Conservation (phyloP, 495 filamentous ascomycete species). For the Penicillium ochrochloron region DNA sequence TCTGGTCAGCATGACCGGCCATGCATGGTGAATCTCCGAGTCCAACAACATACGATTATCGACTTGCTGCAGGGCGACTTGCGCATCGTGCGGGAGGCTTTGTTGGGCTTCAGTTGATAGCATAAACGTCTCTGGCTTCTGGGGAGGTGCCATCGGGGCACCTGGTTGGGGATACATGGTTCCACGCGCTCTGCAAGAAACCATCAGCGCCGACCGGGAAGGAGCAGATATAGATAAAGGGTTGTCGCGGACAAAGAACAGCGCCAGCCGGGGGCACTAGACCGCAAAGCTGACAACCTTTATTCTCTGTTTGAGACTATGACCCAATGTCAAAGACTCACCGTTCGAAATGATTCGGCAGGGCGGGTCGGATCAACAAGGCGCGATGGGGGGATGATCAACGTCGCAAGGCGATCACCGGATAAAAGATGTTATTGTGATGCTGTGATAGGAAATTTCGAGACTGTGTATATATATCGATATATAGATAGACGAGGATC, state of each 20-base stretch:
- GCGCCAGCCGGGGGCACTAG: slow-evolving; percentile 5
- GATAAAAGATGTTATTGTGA: neutral
- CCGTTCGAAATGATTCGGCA: slow-evolving; percentile 12
- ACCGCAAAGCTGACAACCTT: neutral
- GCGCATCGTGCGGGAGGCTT: slow-evolving; percentile 91
- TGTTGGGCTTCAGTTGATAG: slow-evolving; percentile 95
- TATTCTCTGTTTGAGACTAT: slow-evolving; percentile 11
- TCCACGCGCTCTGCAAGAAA: slow-evolving; percentile 17
- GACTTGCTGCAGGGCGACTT: slow-evolving; percentile 96
- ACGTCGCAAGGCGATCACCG: slow-evolving; percentile 8
- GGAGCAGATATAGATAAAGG: slow-evolving; percentile 23
- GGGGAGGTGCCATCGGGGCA: slow-evolving; percentile 68
- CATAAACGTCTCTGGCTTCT: slow-evolving; percentile 99
- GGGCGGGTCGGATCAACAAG: slow-evolving; percentile 10
- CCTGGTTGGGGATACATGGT: slow-evolving; percentile 58
- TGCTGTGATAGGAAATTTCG: neutral
- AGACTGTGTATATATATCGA: slow-evolving; percentile 12
- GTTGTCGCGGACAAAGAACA: slow-evolving; percentile 24
- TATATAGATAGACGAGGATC: neutral
- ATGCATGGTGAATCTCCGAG: slow-evolving; percentile 3
- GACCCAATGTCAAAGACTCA: slow-evolving; percentile 10
- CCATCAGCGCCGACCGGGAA: slow-evolving; percentile 29
- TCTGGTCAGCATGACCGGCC: slow-evolving; percentile 22
- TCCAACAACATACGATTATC: slow-evolving; percentile 82
- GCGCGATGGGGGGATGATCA: neutral